Base-by-base conservation (phyloP, 768 basidiomycete genomes). In the Naganishia friedmannii region DNA sequence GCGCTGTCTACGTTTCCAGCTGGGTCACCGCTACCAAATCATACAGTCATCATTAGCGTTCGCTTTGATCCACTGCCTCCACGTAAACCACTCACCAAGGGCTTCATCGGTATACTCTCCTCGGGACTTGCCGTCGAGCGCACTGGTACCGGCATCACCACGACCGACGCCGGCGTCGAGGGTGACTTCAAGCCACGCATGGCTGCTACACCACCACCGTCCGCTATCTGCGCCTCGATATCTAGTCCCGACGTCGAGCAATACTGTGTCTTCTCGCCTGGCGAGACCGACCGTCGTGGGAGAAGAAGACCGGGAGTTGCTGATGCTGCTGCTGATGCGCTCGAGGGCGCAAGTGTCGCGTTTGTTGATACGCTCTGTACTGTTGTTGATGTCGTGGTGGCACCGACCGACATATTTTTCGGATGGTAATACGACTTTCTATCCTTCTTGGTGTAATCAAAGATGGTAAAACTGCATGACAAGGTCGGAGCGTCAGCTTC, bases 401-500 rank as follows among this genome's bases (percentile, higher is more conserved):
- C 60, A 3, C 17, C 21, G 13, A 28, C 32, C 10, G 48, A 3
- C 23, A 26, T 51, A 5, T 21, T 51, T 51, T 76, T 91, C 63
- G 89, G 87, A 12, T 90, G 90, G 80, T 92, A 95, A 77, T 96
- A 94, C 26, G 92, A 92, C 73, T 91, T 89, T 45, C 93, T 87
- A 77, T 89, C 88, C 88, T 91, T 93, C 82, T 89, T 90, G 82
- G 89, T 89, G 81, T 92, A 95, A 81, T 97, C 93, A 76, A 96
- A 96, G 7, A 89, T 85, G 19, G 89, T 89, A 80, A 96, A 96
- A 81, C 93, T 95, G 74, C 19, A 31, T 34, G 56, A 63, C 23
- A 51, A 68, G 48, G 72, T 73, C 65, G n/a, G 4, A n/a, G 31
- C 67, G 65, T 32, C 28, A 53, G n/a, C 39, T 17, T 26, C 32